A percentile compares a stretch with the other conserved stretches of the same genome.
phyloP scores from a whole-genome alignment of 331 rosid species.

The Saraca asoca region DNA sequence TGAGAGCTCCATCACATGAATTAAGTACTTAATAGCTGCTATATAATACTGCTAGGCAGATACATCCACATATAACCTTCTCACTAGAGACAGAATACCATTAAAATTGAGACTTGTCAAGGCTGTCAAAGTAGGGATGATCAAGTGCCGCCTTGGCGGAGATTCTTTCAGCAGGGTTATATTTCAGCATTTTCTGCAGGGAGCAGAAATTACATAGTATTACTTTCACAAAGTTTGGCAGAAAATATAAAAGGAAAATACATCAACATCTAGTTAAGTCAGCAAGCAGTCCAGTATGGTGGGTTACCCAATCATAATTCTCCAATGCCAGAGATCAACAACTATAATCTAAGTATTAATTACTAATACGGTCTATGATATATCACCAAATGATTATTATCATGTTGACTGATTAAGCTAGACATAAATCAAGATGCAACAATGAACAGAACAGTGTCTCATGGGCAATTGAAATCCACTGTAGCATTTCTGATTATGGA shows the following conservation, averaged over 20 bases:
- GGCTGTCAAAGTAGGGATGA: conserved; percentile 90
- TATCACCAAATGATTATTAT: conserved; percentile 1
- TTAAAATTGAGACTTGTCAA: conserved; percentile 89
- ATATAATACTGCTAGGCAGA: conserved; percentile 6
- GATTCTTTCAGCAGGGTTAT: conserved; percentile 83
- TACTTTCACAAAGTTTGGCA: conserved; percentile 7
- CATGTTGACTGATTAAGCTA: conserved; percentile 22
- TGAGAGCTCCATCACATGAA: conserved; percentile 19
- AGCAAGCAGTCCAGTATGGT: conserved; percentile 12
- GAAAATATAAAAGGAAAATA: conserved; percentile 7
- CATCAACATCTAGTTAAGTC: conserved; percentile 4
- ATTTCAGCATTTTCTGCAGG: conserved; percentile 85
- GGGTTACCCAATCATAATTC: conserved; percentile 36
- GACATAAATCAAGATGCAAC: not conserved
- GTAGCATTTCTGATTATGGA: not conserved
- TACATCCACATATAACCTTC: conserved; percentile 19
- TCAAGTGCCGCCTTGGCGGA: conserved; percentile 95
- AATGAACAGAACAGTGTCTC: not conserved
- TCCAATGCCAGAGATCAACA: conserved; percentile 35
- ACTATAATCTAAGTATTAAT: not conserved
- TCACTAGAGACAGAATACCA: not conserved
- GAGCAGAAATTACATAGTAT: conserved; percentile 19
- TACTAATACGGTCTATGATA: not conserved
- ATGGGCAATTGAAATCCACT: not conserved
- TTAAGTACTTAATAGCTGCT: conserved; percentile 7